These are phyloP conservation scores for Malassezia arunalokei DNA, from an alignment of 1,284 basidiomycete genomes.

Conservation along the genomic window DNA sequence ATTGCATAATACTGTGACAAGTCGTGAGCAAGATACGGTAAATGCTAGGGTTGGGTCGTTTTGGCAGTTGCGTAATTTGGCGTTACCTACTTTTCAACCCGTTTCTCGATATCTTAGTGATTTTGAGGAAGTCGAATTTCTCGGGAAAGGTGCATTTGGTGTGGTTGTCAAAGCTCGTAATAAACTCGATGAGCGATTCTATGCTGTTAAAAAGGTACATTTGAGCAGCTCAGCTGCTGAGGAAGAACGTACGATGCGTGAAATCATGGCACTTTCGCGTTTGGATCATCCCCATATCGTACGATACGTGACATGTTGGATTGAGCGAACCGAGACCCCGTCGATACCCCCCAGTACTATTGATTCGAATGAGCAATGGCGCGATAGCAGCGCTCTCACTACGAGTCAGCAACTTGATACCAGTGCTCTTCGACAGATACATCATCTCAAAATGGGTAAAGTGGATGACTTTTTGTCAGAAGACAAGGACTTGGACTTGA, in stretches of 20 bases:
- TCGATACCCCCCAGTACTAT: neutral
- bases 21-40: neutral
- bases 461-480: conserved; percentile 32
- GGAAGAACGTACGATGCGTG: conserved; percentile 76
- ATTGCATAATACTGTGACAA: neutral
- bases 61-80: conserved; percentile 32
- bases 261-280: conserved; percentile 75
- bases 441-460: conserved; percentile 8
- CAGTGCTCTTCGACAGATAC: conserved; percentile 6
- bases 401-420: conserved; percentile 16
- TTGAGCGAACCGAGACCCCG: conserved; percentile 32
- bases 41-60: conserved; percentile 20
- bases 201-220: conserved; percentile 75
- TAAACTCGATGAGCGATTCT: conserved; percentile 52
- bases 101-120: conserved; percentile 40
- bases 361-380: neutral
- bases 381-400: conserved; percentile 3
- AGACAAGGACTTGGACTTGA: neutral
- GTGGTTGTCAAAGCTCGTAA: conserved; percentile 87
- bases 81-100: conserved; percentile 6
- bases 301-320: conserved; percentile 54
- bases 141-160: conserved; percentile 79
- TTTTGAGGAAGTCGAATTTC: conserved; percentile 45
- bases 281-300: conserved; percentile 83
- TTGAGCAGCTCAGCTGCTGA: conserved; percentile 61